phyloP scores from a whole-genome alignment of 148 eudicot genomes.

The Dianthus caryophyllus region DNA sequence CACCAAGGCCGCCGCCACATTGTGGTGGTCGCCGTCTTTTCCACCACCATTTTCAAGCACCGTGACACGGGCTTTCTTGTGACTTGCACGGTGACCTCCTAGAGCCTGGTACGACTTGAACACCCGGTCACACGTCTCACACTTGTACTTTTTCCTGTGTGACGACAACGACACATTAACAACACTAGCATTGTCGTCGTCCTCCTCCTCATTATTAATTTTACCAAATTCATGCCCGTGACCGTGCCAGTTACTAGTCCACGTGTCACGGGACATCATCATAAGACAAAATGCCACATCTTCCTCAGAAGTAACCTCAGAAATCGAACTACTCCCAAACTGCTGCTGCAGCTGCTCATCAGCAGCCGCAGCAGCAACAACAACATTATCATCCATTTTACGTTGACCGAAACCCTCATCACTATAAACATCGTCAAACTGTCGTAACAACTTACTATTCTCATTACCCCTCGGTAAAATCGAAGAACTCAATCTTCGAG shows the following conservation, averaged over 20 bases:
- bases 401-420: neutral
- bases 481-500: constrained; percentile 21
- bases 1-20: too few relatives aligned
- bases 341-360: too few relatives aligned
- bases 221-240: neutral
- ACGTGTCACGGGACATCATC: constrained; percentile 67
- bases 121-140: constrained; percentile 53
- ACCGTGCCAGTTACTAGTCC: constrained; percentile 21
- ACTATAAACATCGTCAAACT: neutral
- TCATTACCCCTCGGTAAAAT: too few relatives aligned
- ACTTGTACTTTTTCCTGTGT: constrained; percentile 35
- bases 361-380: too few relatives aligned
- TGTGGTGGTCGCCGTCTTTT: neutral
- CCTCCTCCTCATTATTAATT: neutral
- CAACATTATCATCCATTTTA: constrained; percentile 2
- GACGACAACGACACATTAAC: neutral
- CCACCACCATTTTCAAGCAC: neutral
- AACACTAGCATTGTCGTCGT: neutral
- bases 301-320: constrained; percentile 62
- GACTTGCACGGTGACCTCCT: constrained; percentile 81
- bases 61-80: constrained; percentile 44
- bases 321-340: constrained; percentile 38
- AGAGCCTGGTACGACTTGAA: constrained; percentile 73
- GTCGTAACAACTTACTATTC: neutral
- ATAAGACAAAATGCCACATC: constrained; percentile 69